Conservation (phyloP, 2,329 filamentous ascomycete genomes). For the Aspergillus hortae region DNA sequence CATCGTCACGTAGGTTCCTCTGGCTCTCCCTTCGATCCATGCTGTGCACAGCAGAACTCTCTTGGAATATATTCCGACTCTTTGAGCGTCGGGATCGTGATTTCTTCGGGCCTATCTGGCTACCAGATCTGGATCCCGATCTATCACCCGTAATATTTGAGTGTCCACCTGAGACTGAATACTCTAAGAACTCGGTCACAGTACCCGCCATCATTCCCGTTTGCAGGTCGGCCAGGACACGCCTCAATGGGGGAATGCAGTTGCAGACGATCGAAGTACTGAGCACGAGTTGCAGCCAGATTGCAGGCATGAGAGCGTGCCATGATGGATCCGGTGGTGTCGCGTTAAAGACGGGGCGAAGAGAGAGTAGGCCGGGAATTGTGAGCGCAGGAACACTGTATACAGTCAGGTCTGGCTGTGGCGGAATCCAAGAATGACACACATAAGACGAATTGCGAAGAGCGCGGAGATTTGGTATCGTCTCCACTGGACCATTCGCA, state of each 20-base stretch:
- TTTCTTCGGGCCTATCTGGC: too few relatives aligned
- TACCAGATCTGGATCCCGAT: too few relatives aligned
- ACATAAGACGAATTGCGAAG: constrained; percentile 1
- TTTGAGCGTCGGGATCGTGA: too few relatives aligned
- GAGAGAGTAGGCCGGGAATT: neutral
- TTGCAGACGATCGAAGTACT: neutral
- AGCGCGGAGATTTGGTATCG: neutral
- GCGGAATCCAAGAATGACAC: neutral
- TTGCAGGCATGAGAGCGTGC: neutral
- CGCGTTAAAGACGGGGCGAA: neutral
- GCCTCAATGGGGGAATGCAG: constrained; percentile 2
- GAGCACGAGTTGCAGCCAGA: constrained; percentile 1
- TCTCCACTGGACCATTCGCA: neutral
- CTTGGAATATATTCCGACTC: too few relatives aligned
- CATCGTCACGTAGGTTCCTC: too few relatives aligned
- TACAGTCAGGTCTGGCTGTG: too few relatives aligned
- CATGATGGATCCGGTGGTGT: neutral
- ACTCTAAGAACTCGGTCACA: neutral
- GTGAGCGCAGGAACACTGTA: neutral
- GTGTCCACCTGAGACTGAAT: neutral
- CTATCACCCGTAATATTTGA: neutral
- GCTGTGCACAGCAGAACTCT: too few relatives aligned
- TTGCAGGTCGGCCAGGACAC: constrained; percentile 2
- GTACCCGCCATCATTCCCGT: constrained; percentile 6
- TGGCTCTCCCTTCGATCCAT: too few relatives aligned